Evolutionary conservation across 2,329 filamentous ascomycete species (phyloP), one percentile per base, ranked within the genome.

Genomic region (Ophiosphaerella narmari): DNA sequence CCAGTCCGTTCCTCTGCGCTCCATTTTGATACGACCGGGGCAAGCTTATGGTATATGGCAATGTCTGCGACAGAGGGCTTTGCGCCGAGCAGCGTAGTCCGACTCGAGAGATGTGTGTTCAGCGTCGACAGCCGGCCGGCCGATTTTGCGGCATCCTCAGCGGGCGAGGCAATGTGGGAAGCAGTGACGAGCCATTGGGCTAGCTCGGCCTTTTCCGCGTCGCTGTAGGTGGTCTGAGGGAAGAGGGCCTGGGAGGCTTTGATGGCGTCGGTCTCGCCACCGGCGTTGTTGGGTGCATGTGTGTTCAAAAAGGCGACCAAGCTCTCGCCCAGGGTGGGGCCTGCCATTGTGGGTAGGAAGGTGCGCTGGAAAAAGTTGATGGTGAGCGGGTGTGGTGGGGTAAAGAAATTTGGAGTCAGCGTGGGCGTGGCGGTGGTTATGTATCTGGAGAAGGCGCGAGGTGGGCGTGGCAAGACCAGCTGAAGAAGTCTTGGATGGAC

Each of bases 31-130:
- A 96, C 90, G 34, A 88, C 71, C 11, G 91, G 88, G 1, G 87
- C 88, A 31, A 96, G 81, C 46, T 87, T 82, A 58, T 89, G 81
- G 80, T 94, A 97, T 67, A 94, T 80, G 62, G 89, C 88, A 52
- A 95, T 81, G 67, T 97, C 92, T 56, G 91, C 92, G 71, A 89
- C 84, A 63, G 90, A 95, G 45, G 92, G 91, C 80, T 97, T 97
- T 72, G 83, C 83, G 65, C 93, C 93, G 54, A 97, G 86, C 34
- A 97, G 80, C 35, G 92, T 97, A 52, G 92, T 95, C 62, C 91
- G 90, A 60, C 88, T 89, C 50, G 90, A 87, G 55, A 97, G 86
- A 77, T 96, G 91, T 50, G 84, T 82, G 80, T 97, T 96, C 65
- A 97, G 84, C 47, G 86, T 84, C 50, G 87, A 84, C 57, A 97